phyloP scores from a whole-genome alignment of 805 yeast genomes.

The Nadsonia fulvescens region DNA sequence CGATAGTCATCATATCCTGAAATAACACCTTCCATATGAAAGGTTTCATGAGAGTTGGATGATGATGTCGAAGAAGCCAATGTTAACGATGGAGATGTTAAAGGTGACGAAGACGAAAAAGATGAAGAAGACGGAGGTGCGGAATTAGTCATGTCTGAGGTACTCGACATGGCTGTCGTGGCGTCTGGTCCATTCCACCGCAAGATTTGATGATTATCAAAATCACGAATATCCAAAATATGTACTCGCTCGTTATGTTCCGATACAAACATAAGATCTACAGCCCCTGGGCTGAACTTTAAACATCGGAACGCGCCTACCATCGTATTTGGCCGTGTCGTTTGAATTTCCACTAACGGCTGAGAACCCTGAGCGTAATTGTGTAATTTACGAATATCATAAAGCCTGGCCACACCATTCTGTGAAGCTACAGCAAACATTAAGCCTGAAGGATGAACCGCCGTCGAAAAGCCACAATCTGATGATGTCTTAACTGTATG shows the following conservation, averaged over 20 bases:
- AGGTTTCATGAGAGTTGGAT: no score
- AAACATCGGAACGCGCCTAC: constrained; percentile 52
- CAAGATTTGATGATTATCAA: constrained; percentile 58
- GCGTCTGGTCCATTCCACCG: no score
- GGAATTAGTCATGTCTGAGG: constrained; percentile 13
- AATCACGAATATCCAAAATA: constrained; percentile 59
- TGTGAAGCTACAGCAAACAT: constrained; percentile 71
- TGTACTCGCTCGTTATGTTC: constrained; percentile 85
- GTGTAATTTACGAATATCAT: constrained; percentile 48
- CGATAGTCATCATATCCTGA: constrained; percentile 3
- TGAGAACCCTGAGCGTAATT: no score
- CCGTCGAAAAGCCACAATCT: constrained; percentile 71
- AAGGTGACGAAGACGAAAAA: constrained; percentile 19
- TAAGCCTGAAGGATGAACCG: constrained; percentile 57
- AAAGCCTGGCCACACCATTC: constrained; percentile 63
- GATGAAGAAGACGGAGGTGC: constrained; percentile 3
- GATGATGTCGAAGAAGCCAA: constrained; percentile 4
- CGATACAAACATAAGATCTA: constrained; percentile 56
- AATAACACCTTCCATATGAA: constrained; percentile 5
- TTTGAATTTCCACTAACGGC: constrained; percentile 22
- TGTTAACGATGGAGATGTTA: constrained; percentile 4
- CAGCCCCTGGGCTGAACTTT: constrained; percentile 46
- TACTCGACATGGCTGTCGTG: no score
- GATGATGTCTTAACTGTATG: constrained; percentile 35
- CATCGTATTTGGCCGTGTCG: constrained; percentile 24